phyloP scores from a whole-genome alignment of 1,139 yeast species.

The Geotrichum australiense region DNA sequence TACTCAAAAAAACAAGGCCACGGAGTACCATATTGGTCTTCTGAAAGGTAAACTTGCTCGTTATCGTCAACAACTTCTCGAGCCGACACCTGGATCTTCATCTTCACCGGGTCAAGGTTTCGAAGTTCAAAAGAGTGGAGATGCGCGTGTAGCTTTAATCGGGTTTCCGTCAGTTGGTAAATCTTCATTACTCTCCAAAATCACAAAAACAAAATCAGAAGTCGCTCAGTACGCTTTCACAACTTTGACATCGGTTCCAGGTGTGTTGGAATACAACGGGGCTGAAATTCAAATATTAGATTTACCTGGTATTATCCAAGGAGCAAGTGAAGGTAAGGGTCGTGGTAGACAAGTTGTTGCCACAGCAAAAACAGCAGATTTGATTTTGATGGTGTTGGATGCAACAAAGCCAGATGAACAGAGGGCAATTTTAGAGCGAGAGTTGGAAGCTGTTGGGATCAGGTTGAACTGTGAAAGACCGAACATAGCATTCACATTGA shows the following conservation, averaged over 20 bases:
- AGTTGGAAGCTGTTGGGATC: conserved; percentile 90
- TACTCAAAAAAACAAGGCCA: conserved; percentile 96
- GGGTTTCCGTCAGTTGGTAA: conserved; percentile 99
- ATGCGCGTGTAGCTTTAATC: conserved; percentile 89
- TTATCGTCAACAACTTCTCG: conserved; percentile 82
- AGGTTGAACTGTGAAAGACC: conserved; percentile 78
- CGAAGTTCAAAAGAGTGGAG: conserved; percentile 93
- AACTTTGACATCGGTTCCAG: conserved; percentile 93
- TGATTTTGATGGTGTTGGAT: conserved; percentile 88
- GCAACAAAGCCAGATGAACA: conserved; percentile 93
- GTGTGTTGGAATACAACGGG: conserved; percentile 88
- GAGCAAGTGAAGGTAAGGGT: conserved; percentile 96
- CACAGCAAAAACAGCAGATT: conserved; percentile 90
- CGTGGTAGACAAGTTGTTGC: conserved; percentile 96
- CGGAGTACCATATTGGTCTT: conserved; percentile 92
- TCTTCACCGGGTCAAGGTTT: conserved; percentile 85
- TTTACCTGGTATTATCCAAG: conserved; percentile 94
- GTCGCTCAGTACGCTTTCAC: conserved; percentile 95
- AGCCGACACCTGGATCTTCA: conserved; percentile 74
- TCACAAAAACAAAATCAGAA: conserved; percentile 89
- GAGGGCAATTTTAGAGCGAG: conserved; percentile 76
- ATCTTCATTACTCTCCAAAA: conserved; percentile 65
- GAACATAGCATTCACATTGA: conserved; percentile 67
- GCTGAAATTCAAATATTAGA: conserved; percentile 96
- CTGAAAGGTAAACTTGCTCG: conserved; percentile 94